Evolutionary conservation across 202 grass and related monocot genomes (phyloP), one percentile per base, ranked within the genome.

Genomic region (Zizania palustris): DNA sequence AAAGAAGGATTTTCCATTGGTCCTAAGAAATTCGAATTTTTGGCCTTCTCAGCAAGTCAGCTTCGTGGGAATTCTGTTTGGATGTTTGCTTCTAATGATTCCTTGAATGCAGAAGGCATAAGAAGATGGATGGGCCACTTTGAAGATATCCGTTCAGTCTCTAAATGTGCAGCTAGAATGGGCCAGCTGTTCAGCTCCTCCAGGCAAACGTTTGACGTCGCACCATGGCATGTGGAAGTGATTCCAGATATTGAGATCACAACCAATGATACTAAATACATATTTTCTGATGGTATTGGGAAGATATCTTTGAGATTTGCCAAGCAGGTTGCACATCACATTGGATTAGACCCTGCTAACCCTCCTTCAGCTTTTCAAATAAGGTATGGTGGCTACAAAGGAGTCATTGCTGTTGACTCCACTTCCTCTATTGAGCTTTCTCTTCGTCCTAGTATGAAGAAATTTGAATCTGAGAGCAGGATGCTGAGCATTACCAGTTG

Each of bases 121-220:
- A 92, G 91, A 88, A 80, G 76, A 70, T 98, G 91, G 91, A 98
- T 98, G 95, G 95, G 91, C 33, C 80, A 94, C 73, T 98, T 98
- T 58, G 65, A 78, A 69, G 50, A 75, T 72, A 94, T 98, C 34
- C 89, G 82, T 70, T 92, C 87, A 71, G 76, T 98, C 33, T 98
- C 89, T 71, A 98, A 98, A 64, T 98, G 95, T 85, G 91, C 95
- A 20, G 91, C 95, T 73, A 90, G 95, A 90, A 94, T 98, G 95
- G 95, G 95, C 72, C 95, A 98, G 65, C 67, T 98, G 36, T 98
- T 98, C 77, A 98, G 91, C 75, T 94, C 91, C 54, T 98, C 95
- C 3, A 84, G 78, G 55, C 91, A 88, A 83, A 90, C 89, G 69
- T 45, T 87, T 51, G 71, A 98, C 64, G 69, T 95, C 35, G 16